A percentile compares a stretch with the other conserved stretches of the same genome.
These are phyloP conservation scores for Tylopilus subfusipes DNA, from an alignment of 768 basidiomycete species.

Conservation along the genomic window DNA sequence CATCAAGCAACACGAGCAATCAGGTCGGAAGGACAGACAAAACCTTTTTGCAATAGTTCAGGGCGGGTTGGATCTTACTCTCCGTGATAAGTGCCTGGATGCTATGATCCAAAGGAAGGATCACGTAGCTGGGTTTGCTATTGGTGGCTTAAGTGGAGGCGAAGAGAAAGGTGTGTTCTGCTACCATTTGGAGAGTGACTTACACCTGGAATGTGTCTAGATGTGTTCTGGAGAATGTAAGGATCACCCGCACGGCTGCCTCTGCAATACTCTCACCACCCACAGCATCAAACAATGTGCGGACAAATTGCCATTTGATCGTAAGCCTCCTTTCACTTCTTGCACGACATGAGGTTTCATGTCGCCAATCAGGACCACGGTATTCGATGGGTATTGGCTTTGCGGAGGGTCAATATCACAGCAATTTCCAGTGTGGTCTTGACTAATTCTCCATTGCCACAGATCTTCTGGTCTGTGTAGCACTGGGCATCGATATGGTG, in stretches of 20 bases:
- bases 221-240: conserved; percentile 83
- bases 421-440: neutral
- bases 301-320: conserved; percentile 71
- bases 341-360: conserved; percentile 8
- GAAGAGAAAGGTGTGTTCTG: conserved; percentile 74
- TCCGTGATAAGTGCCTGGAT: conserved; percentile 73
- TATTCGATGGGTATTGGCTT: conserved; percentile 94
- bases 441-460: neutral
- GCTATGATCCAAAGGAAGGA: conserved; percentile 78
- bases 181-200: conserved; percentile 6
- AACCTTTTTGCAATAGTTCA: conserved; percentile 93
- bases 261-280: conserved; percentile 11
- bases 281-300: conserved; percentile 78
- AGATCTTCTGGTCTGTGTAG: conserved; percentile 89
- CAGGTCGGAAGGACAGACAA: conserved; percentile 62
- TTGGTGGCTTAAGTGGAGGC: conserved; percentile 87
- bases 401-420: conserved; percentile 64
- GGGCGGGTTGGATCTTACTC: conserved; percentile 69
- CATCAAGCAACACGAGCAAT: conserved; percentile 67
- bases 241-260: conserved; percentile 17
- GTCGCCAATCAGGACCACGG: conserved; percentile 57
- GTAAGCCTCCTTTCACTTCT: conserved; percentile 38
- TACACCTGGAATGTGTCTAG: conserved; percentile 35
- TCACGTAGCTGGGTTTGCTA: conserved; percentile 84
- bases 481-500: conserved; percentile 92